Conservation (phyloP, 176 grass and related monocot species). For the Eremochloa ophiuroides region DNA sequence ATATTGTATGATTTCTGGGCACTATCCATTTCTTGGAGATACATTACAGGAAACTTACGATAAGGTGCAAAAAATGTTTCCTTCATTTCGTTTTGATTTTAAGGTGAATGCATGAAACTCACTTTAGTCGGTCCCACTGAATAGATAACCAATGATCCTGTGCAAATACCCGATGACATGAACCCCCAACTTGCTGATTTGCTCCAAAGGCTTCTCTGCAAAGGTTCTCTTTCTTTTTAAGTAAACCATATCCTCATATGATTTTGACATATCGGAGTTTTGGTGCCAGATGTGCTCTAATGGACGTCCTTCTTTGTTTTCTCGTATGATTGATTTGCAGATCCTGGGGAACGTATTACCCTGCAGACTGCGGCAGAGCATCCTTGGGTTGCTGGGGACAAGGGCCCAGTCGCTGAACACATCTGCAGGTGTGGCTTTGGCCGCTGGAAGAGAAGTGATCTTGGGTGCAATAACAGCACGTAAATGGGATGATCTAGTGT, state of each 20-base stretch:
- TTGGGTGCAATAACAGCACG: constrained; percentile 1
- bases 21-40: too few species aligned
- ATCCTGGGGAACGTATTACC: constrained; percentile 60
- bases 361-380: constrained; percentile 65
- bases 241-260: background rate
- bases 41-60: too few species aligned
- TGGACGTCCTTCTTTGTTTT: background rate
- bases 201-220: constrained; percentile 75
- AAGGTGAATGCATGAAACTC: constrained; percentile 2
- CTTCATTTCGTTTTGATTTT: constrained; percentile 11
- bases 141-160: constrained; percentile 64
- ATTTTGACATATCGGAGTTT: background rate
- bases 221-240: constrained; percentile 44
- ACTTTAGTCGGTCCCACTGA: background rate
- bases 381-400: constrained; percentile 63
- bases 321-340: constrained; percentile 20
- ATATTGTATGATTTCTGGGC: constrained; percentile 76
- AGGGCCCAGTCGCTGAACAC: constrained; percentile 60
- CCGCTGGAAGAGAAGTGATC: constrained; percentile 20
- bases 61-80: constrained; percentile 41
- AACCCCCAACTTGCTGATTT: constrained; percentile 62
- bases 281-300: background rate
- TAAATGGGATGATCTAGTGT: background rate
- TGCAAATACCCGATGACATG: constrained; percentile 50
- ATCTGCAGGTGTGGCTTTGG: constrained; percentile 62